phyloP scores from a whole-genome alignment of 768 basidiomycete genomes.

The Serendipita vermifera region DNA sequence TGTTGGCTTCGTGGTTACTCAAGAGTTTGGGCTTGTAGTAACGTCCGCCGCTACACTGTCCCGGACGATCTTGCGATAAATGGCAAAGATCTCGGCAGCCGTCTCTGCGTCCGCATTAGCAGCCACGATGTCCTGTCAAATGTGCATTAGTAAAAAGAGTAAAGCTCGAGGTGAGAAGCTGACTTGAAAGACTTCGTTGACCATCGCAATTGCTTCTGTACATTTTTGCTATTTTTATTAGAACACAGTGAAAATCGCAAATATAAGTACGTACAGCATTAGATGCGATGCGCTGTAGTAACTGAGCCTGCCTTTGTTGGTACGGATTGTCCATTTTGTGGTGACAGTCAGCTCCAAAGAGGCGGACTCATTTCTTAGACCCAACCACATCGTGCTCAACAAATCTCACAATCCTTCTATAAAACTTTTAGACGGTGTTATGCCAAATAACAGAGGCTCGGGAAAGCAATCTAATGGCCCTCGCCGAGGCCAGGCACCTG shows the following conservation, averaged over 20 bases:
- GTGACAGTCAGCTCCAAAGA: background rate
- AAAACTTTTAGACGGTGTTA: constrained; percentile 1
- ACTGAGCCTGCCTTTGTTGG: background rate
- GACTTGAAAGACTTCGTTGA: background rate
- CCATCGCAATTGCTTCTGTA: background rate
- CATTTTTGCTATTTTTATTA: background rate
- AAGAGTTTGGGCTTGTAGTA: background rate
- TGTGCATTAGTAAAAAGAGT: background rate
- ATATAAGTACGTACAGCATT: background rate
- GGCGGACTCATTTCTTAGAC: background rate
- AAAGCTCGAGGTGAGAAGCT: background rate
- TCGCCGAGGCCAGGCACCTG: background rate
- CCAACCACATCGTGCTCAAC: background rate
- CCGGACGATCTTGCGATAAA: background rate
- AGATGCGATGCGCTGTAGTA: background rate
- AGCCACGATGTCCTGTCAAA: background rate
- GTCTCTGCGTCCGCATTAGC: constrained; percentile 3
- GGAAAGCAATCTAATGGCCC: background rate
- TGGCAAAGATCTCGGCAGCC: background rate
- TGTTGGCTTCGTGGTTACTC: background rate
- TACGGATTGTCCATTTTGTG: constrained; percentile 5
- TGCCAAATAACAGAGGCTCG: background rate
- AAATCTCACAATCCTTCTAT: background rate
- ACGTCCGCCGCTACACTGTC: background rate
- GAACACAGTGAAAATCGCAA: background rate